Evolutionary conservation across 345 rosid species (phyloP).

Genomic region (Corchorus olitorius): DNA sequence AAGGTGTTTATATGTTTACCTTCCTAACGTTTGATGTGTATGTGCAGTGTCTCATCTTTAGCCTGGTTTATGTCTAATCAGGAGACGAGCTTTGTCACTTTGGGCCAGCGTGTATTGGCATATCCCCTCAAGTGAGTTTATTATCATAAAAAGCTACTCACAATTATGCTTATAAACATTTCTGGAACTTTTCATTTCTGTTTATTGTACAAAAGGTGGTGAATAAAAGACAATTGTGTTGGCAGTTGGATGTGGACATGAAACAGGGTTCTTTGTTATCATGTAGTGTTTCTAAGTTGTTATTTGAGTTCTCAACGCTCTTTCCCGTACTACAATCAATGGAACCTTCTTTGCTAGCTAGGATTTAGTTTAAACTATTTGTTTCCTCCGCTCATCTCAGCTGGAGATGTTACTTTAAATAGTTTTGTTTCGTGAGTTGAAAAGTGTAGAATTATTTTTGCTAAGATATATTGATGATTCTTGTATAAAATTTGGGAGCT

Average conservation of each 20-base stretch:
- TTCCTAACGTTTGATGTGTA: conserved; percentile 27
- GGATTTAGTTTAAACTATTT: background rate
- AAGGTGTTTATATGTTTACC: conserved; percentile 12
- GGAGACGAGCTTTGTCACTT: conserved; percentile 97
- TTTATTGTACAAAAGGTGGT: background rate
- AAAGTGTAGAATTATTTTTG: background rate
- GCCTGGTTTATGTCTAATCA: conserved; percentile 99
- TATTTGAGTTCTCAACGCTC: background rate
- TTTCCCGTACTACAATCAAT: background rate
- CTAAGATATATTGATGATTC: background rate
- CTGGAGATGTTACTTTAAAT: background rate
- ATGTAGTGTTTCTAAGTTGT: background rate
- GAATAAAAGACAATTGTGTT: background rate
- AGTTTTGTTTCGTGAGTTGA: background rate
- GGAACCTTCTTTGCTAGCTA: background rate
- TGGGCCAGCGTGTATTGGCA: conserved; percentile 96
- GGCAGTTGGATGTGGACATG: background rate
- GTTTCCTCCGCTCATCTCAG: background rate
- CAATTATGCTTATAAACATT: background rate
- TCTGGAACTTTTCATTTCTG: background rate
- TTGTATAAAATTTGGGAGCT: background rate
- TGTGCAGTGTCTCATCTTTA: conserved; percentile 93
- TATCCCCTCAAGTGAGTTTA: conserved; percentile 84
- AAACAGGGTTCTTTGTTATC: background rate
- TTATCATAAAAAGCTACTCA: background rate